Conservation (phyloP, 2,329 filamentous ascomycete genomes). For the Pseudogymnoascus sp. region DNA sequence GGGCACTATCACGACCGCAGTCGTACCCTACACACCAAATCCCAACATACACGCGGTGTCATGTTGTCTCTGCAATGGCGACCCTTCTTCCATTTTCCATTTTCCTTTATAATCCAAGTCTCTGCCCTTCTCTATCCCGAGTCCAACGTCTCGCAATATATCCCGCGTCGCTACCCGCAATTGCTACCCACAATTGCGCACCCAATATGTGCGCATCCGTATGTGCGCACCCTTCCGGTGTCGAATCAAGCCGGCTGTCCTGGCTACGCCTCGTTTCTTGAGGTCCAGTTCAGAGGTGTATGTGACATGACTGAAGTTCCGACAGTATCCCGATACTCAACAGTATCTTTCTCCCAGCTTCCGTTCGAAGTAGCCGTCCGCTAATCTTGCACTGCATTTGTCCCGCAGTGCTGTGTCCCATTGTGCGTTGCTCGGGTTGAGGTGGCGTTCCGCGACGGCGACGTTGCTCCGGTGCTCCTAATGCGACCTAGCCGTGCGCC, state of each 20-base stretch:
- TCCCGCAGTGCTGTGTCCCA: neutral
- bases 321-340: neutral
- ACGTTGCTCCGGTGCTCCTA: neutral
- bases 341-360: neutral
- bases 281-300: neutral
- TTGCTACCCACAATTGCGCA: neutral
- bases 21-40: neutral
- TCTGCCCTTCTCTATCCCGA: neutral
- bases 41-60: neutral
- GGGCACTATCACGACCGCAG: neutral
- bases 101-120: neutral
- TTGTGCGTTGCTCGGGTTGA: neutral
- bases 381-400: neutral
- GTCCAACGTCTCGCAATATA: neutral
- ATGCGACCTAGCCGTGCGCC: neutral
- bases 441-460: neutral
- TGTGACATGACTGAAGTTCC: neutral
- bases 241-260: neutral
- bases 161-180: neutral
- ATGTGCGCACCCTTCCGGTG: neutral
- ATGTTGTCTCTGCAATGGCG: neutral
- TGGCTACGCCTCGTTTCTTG: neutral
- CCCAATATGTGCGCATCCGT: neutral
- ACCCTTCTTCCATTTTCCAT: neutral
- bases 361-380: constrained; percentile 2